These are phyloP conservation scores for Chlamydomonas sp. DNA, from an alignment of 139 green algal genomes.

Conservation along the genomic window DNA sequence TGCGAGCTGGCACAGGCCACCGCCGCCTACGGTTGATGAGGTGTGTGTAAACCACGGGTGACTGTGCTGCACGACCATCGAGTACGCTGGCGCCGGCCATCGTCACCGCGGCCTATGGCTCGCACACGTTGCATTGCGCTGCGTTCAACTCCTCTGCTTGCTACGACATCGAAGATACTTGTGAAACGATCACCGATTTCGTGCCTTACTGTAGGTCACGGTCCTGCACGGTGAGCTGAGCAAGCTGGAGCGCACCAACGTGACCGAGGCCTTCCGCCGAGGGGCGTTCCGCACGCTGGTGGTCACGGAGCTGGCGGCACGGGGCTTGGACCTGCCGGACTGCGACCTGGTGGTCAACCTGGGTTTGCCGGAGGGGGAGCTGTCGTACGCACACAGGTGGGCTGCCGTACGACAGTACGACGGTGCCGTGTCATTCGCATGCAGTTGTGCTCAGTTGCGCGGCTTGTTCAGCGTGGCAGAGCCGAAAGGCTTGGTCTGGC, in stretches of 20 bases:
- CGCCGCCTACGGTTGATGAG: no score
- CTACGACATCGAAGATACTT: neutral
- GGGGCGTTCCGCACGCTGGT: constrained; percentile 80
- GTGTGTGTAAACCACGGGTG: no score
- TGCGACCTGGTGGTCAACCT: constrained; percentile 84
- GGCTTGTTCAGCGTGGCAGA: no score
- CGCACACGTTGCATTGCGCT: no score
- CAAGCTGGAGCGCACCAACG: constrained; percentile 77
- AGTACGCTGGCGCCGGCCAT: no score
- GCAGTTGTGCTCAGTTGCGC: no score
- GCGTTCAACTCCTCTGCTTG: neutral
- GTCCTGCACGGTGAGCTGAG: constrained; percentile 79
- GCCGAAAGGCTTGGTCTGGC: no score
- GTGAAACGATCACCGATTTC: neutral
- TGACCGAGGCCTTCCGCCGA: constrained; percentile 73
- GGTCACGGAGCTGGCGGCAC: constrained; percentile 87
- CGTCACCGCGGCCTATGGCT: no score
- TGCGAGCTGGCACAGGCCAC: no score
- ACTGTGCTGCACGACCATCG: no score
- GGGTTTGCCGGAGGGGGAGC: neutral
- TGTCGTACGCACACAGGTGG: constrained; percentile 5
- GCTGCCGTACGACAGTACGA: no score
- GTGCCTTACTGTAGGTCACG: constrained; percentile 41
- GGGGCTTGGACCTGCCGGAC: constrained; percentile 91
- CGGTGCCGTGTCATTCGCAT: no score